Evolutionary conservation across 2,329 filamentous ascomycete genomes (phyloP), one percentile per base, ranked within the genome.

Genomic region (Xylariales sp.): DNA sequence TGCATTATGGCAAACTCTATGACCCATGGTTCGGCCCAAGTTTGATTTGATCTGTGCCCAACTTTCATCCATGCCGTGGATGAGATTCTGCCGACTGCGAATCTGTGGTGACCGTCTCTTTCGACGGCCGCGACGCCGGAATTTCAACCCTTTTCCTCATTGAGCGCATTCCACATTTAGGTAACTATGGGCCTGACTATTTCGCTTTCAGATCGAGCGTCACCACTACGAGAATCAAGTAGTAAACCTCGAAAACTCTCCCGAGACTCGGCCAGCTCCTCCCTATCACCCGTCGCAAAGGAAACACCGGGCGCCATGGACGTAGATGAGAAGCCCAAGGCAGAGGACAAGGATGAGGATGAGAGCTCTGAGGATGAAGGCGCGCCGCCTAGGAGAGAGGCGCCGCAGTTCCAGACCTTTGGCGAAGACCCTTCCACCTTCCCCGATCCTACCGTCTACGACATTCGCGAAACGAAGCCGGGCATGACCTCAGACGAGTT

Each of bases 401-500:
- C 77, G 29, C 88, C 86, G 4, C 84, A 90, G 45, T 82, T 83
- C 56, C 87, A 95, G 64, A 90, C 88, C 1, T 97, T 96, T 61
- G 91, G 91, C 45, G 84, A 91, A 28, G 89, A 97, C 57, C 91
- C 91, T 0, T 86, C 88, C 19, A 88, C 82, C n/a, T 95, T 91
- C 55, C 79, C 80, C 15, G 93, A 98, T 58, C 89, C 90, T 1
- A 95, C 91, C 25, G 76, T 96, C 37, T 98, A 98, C 69, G 86
- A 98, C 59, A 96, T 98, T 48, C 82, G 83, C 42, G 74, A 83
- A 0, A 73, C 90, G 18, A 76, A 77, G 1, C 76, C 82, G 1
- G 82, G 76, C 49, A 95, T 95, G 84, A 74, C 80, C 3, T 80
- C 89, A 43, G 84, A 91, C n/a, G 84, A 95, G 55, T 87, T 84